A percentile compares a stretch with the other conserved stretches of the same genome.
Conservation (phyloP, 1,139 yeast genomes). For the Candida buenavistaensis region DNA sequence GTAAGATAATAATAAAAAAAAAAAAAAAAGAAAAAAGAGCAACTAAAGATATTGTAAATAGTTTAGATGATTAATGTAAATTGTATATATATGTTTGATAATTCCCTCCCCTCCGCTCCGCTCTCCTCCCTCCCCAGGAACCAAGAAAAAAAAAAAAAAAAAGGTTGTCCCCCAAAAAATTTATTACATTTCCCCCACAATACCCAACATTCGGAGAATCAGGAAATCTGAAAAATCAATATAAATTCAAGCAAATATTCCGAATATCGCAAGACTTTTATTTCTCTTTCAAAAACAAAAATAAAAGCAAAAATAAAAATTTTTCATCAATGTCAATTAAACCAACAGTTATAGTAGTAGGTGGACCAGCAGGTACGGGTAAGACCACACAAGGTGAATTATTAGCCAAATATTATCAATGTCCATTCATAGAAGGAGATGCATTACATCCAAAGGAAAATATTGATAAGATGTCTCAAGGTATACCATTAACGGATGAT, state of each 20-base stretch:
- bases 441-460: slow-evolving; percentile 70
- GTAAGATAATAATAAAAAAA: too few species aligned
- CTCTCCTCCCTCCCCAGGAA: slow-evolving; percentile 1
- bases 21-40: too few species aligned
- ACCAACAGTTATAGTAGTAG: slow-evolving; percentile 46
- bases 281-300: neutral
- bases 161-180: slow-evolving; percentile 1
- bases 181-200: too few species aligned
- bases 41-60: too few species aligned
- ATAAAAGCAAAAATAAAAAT: too few species aligned
- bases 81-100: too few species aligned
- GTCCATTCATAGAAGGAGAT: slow-evolving; percentile 84
- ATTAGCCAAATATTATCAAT: slow-evolving; percentile 42
- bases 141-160: slow-evolving; percentile 1
- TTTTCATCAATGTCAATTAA: too few species aligned
- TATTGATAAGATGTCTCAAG: slow-evolving; percentile 76
- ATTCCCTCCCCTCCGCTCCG: slow-evolving; percentile 4
- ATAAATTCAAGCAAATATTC: too few species aligned
- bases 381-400: slow-evolving; percentile 74
- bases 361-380: slow-evolving; percentile 96
- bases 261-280: too few species aligned
- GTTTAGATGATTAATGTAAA: too few species aligned
- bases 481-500: slow-evolving; percentile 79
- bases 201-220: too few species aligned
- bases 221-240: too few species aligned